phyloP scores from a whole-genome alignment of 768 basidiomycete genomes.

The Serendipita vermifera region DNA sequence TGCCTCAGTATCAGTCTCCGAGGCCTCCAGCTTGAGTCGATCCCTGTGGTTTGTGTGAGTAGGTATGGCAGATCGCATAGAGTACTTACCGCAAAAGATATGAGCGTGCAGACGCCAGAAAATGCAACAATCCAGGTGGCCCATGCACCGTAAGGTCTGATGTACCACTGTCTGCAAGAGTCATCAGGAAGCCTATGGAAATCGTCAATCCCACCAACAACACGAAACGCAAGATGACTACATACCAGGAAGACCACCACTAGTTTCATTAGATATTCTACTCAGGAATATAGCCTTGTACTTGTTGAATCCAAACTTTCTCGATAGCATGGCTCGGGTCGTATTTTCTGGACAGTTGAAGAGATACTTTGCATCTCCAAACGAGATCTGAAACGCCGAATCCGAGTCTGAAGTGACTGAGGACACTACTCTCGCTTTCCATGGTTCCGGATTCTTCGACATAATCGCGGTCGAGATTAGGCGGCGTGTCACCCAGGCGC shows the following conservation, averaged over 20 bases:
- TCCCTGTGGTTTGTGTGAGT: constrained; percentile 28
- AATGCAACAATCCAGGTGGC: constrained; percentile 59
- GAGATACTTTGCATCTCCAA: constrained; percentile 69
- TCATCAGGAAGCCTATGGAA: constrained; percentile 63
- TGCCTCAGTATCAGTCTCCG: constrained; percentile 30
- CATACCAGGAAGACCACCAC: constrained; percentile 63
- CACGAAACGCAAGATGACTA: constrained; percentile 5
- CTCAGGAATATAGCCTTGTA: constrained; percentile 63
- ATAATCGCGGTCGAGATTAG: background rate
- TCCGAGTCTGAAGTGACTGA: constrained; percentile 50
- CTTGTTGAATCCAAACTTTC: constrained; percentile 49
- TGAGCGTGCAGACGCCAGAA: constrained; percentile 53
- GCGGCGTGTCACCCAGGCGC: no score
- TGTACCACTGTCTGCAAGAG: constrained; percentile 57
- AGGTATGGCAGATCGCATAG: constrained; percentile 5
- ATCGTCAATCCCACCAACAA: no score
- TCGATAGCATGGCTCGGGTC: constrained; percentile 59
- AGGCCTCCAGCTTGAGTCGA: constrained; percentile 34
- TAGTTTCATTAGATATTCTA: constrained; percentile 44
- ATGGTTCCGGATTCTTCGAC: constrained; percentile 9
- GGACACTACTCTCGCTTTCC: constrained; percentile 16
- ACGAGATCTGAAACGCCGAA: constrained; percentile 59
- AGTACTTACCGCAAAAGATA: constrained; percentile 50
- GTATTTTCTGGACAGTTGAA: constrained; percentile 83
- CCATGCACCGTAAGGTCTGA: constrained; percentile 49